Evolutionary conservation across 2,329 filamentous ascomycete genomes (phyloP), one percentile per base, ranked within the genome.

Genomic region (Polytolypa hystricis): DNA sequence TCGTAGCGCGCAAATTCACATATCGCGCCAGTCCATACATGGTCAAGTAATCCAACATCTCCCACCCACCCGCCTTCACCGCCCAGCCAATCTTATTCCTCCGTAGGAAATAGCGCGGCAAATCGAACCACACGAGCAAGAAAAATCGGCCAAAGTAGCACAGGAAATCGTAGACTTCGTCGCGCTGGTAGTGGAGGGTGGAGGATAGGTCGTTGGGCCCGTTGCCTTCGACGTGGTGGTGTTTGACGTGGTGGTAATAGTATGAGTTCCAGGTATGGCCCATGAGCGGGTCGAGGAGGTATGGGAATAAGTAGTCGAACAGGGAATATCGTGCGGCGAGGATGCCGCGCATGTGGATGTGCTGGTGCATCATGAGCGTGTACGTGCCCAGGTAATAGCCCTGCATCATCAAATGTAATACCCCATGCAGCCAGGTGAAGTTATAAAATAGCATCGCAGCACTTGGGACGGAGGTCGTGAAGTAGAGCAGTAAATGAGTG

Each of bases 201-300:
- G 80, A 81, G 1, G 78, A 84, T 0, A 86, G 66, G 50, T 89
- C 83, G 31, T 79, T 70, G 0, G 81, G 81, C 0, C 83, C 83
- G 49, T 89, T 89, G 43, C 76, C 79, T 59, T 87, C 83, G 38
- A 87, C 77, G 46, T 89, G 83, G 52, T 89, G 83, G 52, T 86
- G 81, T 64, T 89, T 89, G 52, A 87, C 81, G 50, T 89, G 83
- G 53, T 89, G 83, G 52, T 85, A 87, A 55, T 73, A 89, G 61
- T 89, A 89, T 2, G 78, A 79, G 60, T 89, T 84, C 81, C 81
- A 86, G 0, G 82, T 86, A 51, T 89, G 83, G 8, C 83, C 83
- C 73, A 85, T 81, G 39, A 89, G 59, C 0, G 82, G 82, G 47
- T 86, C 80, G 8, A 75, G 64, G 27, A 87, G 56, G 52, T 85